A percentile compares a stretch with the other conserved stretches of the same genome.
phyloP scores from a whole-genome alignment of 371 early-diverging fungal genomes.

The Rhizopus sp. region DNA sequence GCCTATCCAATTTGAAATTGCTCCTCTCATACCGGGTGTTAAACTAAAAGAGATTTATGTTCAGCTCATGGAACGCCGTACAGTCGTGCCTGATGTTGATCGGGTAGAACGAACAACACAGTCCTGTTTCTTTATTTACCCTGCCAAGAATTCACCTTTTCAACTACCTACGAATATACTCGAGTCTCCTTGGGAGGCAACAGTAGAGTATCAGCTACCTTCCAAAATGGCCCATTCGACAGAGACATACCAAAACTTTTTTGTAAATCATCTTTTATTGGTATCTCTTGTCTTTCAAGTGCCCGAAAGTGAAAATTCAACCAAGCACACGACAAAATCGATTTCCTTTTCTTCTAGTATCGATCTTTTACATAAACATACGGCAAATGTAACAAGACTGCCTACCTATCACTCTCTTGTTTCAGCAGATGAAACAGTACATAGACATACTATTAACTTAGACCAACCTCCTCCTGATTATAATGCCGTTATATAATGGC shows the following conservation, averaged over 20 bases:
- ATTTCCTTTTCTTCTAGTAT: constrained; percentile 19
- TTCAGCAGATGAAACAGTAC: constrained; percentile 11
- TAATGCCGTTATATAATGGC: constrained; percentile 24
- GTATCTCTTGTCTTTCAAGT: constrained; percentile 13
- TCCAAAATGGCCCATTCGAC: constrained; percentile 17
- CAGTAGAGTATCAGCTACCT: neutral
- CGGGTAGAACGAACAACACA: constrained; percentile 6
- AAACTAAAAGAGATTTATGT: constrained; percentile 23
- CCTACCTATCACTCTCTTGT: constrained; percentile 18
- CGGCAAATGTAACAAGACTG: constrained; percentile 5
- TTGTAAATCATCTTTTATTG: constrained; percentile 13
- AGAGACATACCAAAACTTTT: constrained; percentile 8
- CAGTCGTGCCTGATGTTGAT: neutral
- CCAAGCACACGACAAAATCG: constrained; percentile 7
- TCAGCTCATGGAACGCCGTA: constrained; percentile 25
- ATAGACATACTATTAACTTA: constrained; percentile 6
- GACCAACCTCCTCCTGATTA: constrained; percentile 13
- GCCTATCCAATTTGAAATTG: constrained; percentile 23
- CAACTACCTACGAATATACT: constrained; percentile 3
- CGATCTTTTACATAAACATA: constrained; percentile 16
- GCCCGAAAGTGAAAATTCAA: constrained; percentile 6
- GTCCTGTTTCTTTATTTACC: constrained; percentile 17
- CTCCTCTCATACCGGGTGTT: constrained; percentile 16
- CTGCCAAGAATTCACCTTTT: constrained; percentile 4
- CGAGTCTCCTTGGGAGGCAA: neutral